Evolutionary conservation across 1,139 yeast genomes (phyloP).

Genomic region (Yamadazyma songkhlaensis): DNA sequence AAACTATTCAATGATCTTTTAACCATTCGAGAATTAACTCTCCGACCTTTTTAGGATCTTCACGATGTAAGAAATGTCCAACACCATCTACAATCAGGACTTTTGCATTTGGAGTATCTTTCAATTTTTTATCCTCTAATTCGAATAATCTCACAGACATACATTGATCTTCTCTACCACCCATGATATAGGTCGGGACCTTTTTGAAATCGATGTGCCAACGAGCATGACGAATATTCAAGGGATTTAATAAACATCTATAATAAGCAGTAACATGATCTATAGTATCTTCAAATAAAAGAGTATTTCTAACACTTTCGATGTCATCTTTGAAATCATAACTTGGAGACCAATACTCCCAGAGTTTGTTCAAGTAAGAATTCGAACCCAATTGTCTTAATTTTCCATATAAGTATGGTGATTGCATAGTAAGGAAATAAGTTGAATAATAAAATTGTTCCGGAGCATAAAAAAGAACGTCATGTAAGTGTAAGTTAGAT

Average conservation of each 20-base stretch:
- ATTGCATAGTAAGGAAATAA: conserved; percentile 44
- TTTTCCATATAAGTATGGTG: conserved; percentile 20
- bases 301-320: conserved; percentile 25
- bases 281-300: conserved; percentile 26
- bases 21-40: conserved; percentile 27
- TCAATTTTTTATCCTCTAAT: conserved; percentile 23
- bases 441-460: conserved; percentile 35
- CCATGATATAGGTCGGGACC: conserved; percentile 40
- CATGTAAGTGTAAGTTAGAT: conserved; percentile 26
- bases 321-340: conserved; percentile 34
- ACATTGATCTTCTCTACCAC: conserved; percentile 41
- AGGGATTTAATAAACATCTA: conserved; percentile 28
- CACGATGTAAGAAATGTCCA: conserved; percentile 46
- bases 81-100: conserved; percentile 28
- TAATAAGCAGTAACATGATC: conserved; percentile 44
- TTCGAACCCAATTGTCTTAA: conserved; percentile 18
- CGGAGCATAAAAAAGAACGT: conserved; percentile 29
- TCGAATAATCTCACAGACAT: conserved; percentile 31
- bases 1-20: neutral
- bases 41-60: conserved; percentile 32
- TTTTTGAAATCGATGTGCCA: conserved; percentile 35
- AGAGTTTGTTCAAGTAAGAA: conserved; percentile 31
- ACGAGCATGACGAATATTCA: conserved; percentile 19
- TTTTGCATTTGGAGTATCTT: conserved; percentile 19
- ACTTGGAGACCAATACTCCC: conserved; percentile 44